Conservation (phyloP, 2,329 filamentous ascomycete genomes). For the Ilyonectria robusta region DNA sequence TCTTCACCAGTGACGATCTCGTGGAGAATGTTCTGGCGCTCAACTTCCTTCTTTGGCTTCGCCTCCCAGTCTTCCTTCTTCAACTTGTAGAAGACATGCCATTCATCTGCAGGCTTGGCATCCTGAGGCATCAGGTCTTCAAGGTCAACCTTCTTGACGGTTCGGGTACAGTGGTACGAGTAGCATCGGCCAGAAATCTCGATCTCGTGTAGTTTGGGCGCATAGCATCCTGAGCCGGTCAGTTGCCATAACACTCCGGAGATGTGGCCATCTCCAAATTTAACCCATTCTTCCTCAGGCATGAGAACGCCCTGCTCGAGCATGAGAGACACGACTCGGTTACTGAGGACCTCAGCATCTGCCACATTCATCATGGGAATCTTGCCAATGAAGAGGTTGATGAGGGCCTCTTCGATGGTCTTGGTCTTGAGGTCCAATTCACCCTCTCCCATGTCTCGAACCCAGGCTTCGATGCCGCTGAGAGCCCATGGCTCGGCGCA, state of each 20-base stretch:
- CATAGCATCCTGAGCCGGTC: conserved; percentile 92
- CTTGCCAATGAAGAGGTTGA: conserved; percentile 92
- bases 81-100: conserved; percentile 90
- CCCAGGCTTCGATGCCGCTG: conserved; percentile 88
- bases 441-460: conserved; percentile 90
- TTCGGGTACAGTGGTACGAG: conserved; percentile 92
- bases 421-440: conserved; percentile 90
- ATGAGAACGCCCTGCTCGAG: conserved; percentile 82
- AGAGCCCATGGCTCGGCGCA: conserved; percentile 95
- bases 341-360: conserved; percentile 90
- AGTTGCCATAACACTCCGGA: conserved; percentile 95
- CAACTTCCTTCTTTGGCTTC: conserved; percentile 87
- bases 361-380: conserved; percentile 99
- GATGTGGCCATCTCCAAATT: conserved; percentile 84
- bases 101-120: conserved; percentile 79
- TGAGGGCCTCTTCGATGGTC: conserved; percentile 87
- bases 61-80: conserved; percentile 79
- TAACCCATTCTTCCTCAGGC: conserved; percentile 97
- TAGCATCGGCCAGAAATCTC: conserved; percentile 86
- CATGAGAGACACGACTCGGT: conserved; percentile 85
- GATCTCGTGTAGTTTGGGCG: conserved; percentile 82
- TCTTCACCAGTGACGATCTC: conserved; percentile 97
- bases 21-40: conserved; percentile 93
- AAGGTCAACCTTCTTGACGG: conserved; percentile 93
- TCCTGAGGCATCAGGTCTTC: conserved; percentile 80